Conservation (phyloP, 2,329 filamentous ascomycete species). For the Ophiostoma australiae region DNA sequence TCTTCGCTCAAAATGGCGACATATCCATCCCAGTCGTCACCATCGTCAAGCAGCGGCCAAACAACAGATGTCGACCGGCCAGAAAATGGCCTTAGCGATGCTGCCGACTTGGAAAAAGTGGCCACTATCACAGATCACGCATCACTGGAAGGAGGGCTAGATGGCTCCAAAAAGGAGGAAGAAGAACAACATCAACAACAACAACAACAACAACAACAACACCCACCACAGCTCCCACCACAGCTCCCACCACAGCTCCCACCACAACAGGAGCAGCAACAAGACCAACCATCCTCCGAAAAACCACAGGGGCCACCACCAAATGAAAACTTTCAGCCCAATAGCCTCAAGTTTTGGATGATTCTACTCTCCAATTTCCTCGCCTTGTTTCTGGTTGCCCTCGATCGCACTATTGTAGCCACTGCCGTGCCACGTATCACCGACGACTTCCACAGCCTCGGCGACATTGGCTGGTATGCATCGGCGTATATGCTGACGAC, state of each 20-base stretch:
- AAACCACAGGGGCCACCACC: not conserved
- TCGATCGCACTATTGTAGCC: constrained; percentile 34
- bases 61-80: not conserved
- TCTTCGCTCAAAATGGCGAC: not conserved
- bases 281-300: not conserved
- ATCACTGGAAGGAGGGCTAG: not conserved
- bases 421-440: constrained; percentile 28
- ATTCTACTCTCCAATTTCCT: constrained; percentile 42
- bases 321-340: not conserved
- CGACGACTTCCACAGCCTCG: constrained; percentile 26
- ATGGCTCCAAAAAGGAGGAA: not conserved
- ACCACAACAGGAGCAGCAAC: not conserved
- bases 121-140: not conserved
- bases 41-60: not conserved
- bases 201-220: not conserved
- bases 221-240: not conserved
- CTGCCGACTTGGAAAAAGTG: not conserved
- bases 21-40: not conserved
- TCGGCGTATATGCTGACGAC: constrained; percentile 27
- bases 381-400: constrained; percentile 38
- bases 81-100: not conserved
- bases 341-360: constrained; percentile 49
- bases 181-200: not conserved
- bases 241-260: not conserved
- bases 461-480: constrained; percentile 29